These are phyloP conservation scores for Kluyveromyces sp. DNA, from an alignment of 1,139 yeast species.

Conservation along the genomic window DNA sequence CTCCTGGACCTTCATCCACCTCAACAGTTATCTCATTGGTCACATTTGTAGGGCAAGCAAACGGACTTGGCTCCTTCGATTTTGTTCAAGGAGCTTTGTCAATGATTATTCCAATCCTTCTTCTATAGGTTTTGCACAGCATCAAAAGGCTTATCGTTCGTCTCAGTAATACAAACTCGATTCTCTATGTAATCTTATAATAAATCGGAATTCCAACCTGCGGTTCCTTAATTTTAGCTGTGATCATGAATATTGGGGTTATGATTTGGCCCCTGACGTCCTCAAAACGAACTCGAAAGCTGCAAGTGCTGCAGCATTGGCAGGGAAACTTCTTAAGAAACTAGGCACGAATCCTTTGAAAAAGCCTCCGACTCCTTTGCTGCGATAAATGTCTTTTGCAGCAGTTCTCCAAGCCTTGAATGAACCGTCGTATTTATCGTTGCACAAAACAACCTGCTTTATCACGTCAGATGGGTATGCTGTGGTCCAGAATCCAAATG, in stretches of 20 bases:
- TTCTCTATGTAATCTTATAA: not conserved
- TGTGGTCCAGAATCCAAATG: constrained; percentile 72
- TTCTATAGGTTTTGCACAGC: not conserved
- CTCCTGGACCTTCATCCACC: not conserved
- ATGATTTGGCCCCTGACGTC: constrained; percentile 22
- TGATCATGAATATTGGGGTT: not conserved
- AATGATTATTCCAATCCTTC: not conserved
- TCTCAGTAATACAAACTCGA: not conserved
- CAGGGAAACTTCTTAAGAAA: constrained; percentile 71
- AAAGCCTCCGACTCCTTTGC: constrained; percentile 63
- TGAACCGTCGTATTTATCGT: constrained; percentile 61
- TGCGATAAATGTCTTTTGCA: constrained; percentile 55
- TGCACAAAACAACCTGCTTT: constrained; percentile 82
- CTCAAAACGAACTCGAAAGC: constrained; percentile 84
- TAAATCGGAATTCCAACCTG: not conserved
- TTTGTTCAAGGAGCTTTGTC: not conserved
- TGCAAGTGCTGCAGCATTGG: constrained; percentile 89
- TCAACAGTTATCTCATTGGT: not conserved
- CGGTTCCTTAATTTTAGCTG: not conserved
- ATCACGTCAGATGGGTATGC: constrained; percentile 90
- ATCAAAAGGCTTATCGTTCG: not conserved
- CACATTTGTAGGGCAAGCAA: not conserved
- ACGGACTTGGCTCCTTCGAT: not conserved
- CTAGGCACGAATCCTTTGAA: constrained; percentile 76
- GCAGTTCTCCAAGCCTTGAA: constrained; percentile 71